These are phyloP conservation scores for Priceomyces haplophilus DNA, from an alignment of 805 yeast species.

Conservation along the genomic window DNA sequence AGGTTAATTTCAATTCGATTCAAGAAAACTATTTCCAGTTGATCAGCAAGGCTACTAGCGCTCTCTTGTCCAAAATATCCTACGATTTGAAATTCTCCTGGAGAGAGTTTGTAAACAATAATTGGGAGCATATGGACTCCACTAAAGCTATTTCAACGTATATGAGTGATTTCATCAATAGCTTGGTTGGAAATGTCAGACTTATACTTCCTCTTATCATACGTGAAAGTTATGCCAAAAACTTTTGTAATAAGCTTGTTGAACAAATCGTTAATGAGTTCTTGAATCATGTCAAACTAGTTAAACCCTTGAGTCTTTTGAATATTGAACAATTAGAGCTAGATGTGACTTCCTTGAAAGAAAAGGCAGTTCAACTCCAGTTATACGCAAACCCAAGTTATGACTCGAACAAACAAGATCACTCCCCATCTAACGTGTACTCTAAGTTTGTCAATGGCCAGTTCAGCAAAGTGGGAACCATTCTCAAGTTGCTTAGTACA, in stretches of 20 bases:
- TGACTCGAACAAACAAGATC: constrained; percentile 19
- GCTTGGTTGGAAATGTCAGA: constrained; percentile 44
- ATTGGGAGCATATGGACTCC: constrained; percentile 65
- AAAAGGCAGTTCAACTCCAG: constrained; percentile 47
- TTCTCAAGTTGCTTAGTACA: constrained; percentile 67
- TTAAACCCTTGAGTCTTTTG: constrained; percentile 66
- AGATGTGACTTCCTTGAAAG: constrained; percentile 67
- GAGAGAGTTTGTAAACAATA: constrained; percentile 75
- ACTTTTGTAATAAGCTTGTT: constrained; percentile 70
- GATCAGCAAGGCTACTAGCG: constrained; percentile 55
- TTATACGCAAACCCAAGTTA: constrained; percentile 35
- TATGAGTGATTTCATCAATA: constrained; percentile 52
- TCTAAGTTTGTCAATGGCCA: constrained; percentile 43
- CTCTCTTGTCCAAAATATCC: constrained; percentile 56
- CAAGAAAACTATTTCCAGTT: constrained; percentile 55
- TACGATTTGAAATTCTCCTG: constrained; percentile 66
- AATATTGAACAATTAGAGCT: constrained; percentile 77
- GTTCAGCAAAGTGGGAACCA: constrained; percentile 48
- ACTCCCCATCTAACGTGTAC: constrained; percentile 21
- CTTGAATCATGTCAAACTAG: constrained; percentile 51
- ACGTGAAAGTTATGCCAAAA: constrained; percentile 68
- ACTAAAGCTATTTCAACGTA: constrained; percentile 74
- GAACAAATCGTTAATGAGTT: constrained; percentile 61
- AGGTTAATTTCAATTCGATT: constrained; percentile 52
- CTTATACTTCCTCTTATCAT: constrained; percentile 56